Conservation (phyloP, 2,329 filamentous ascomycete genomes). For the Trichoderma gracile region DNA sequence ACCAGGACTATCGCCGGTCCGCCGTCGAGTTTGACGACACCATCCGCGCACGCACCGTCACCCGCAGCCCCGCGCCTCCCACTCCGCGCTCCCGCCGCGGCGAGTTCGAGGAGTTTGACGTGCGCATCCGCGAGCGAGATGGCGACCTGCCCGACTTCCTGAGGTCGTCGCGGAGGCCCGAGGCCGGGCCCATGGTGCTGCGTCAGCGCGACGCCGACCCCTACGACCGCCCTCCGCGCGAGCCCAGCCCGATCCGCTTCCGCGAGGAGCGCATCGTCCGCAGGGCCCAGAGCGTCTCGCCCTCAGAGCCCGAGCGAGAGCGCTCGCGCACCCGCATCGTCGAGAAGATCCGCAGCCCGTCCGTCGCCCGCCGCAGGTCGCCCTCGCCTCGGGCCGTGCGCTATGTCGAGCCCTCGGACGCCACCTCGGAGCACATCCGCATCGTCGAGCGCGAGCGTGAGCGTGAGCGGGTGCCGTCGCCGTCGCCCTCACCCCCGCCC, state of each 20-base stretch:
- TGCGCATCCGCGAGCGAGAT: constrained; percentile 48
- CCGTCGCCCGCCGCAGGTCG: constrained; percentile 39
- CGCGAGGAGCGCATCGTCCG: constrained; percentile 48
- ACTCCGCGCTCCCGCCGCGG: constrained; percentile 28
- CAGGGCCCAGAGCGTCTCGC: constrained; percentile 47
- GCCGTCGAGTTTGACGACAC: constrained; percentile 33
- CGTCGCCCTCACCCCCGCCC: constrained; percentile 58
- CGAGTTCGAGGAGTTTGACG: constrained; percentile 43
- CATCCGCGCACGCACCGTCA: constrained; percentile 27
- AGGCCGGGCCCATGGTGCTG: constrained; percentile 55
- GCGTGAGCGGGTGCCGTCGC: constrained; percentile 45
- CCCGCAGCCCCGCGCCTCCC: constrained; percentile 36
- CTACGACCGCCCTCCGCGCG: constrained; percentile 52
- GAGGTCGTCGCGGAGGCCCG: constrained; percentile 49
- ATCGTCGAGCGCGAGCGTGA: constrained; percentile 53
- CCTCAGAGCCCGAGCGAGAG: constrained; percentile 40
- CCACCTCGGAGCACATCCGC: constrained; percentile 49
- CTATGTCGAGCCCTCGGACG: constrained; percentile 43
- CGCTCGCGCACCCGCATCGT: constrained; percentile 41
- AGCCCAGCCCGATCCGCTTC: constrained; percentile 46
- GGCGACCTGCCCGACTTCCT: constrained; percentile 49
- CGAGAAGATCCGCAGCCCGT: constrained; percentile 38
- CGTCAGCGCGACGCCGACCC: constrained; percentile 56
- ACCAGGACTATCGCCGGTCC: constrained; percentile 46
- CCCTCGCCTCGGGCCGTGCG: constrained; percentile 43